phyloP scores from a whole-genome alignment of 768 basidiomycete genomes.

The Kondoa subrosea region DNA sequence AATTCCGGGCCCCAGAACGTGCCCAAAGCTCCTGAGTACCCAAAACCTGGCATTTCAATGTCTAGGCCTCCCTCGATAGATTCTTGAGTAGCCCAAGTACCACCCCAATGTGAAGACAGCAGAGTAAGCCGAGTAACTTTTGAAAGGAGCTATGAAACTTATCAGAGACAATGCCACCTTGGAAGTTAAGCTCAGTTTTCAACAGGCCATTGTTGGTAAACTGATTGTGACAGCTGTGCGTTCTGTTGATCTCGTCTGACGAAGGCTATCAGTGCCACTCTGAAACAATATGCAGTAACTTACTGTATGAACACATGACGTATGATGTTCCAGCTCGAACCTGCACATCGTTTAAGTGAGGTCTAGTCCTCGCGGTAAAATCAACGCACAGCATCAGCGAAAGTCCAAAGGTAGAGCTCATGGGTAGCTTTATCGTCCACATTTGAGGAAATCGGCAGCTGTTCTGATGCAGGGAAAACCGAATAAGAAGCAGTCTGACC shows the following conservation, averaged over 20 bases:
- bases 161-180: slow-evolving; percentile 65
- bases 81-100: slow-evolving; percentile 9
- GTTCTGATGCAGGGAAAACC: slow-evolving; percentile 12
- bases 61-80: slow-evolving; percentile 18
- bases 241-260: slow-evolving; percentile 30
- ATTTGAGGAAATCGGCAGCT: slow-evolving; percentile 35
- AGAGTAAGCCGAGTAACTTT: not conserved
- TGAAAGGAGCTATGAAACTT: slow-evolving; percentile 32
- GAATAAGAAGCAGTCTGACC: slow-evolving; percentile 8
- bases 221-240: slow-evolving; percentile 30
- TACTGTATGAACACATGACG: too few species aligned
- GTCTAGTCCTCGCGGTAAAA: too few species aligned
- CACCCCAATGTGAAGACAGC: slow-evolving; percentile 27
- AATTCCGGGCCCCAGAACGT: slow-evolving; percentile 19
- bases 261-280: too few species aligned
- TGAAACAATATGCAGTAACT: too few species aligned
- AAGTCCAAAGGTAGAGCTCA: slow-evolving; percentile 33
- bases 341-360: too few species aligned
- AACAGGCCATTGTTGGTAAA: slow-evolving; percentile 29
- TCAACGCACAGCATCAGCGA: slow-evolving; percentile 33
- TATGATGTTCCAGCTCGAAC: too few species aligned
- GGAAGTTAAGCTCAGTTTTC: slow-evolving; percentile 38
- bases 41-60: slow-evolving; percentile 18
- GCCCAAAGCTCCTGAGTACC: slow-evolving; percentile 14
- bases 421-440: slow-evolving; percentile 31